Conservation (phyloP, 164 flowering plant species). For the Berberis vulgaris region DNA sequence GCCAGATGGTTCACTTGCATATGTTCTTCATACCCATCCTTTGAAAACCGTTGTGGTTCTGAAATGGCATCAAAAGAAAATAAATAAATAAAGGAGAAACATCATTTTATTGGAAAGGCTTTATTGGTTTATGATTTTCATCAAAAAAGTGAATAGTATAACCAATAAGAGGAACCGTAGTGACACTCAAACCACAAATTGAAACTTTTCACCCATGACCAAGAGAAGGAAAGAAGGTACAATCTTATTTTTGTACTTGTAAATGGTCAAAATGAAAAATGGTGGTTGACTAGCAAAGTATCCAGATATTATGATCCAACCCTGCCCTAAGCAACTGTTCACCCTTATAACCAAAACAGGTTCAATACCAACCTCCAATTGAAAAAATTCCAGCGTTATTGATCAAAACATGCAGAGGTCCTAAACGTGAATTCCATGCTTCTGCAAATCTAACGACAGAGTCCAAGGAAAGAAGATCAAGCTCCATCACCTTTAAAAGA, state of each 20-base stretch:
- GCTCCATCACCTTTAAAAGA: constrained; percentile 70
- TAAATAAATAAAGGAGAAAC: neutral
- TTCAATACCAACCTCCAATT: constrained; percentile 64
- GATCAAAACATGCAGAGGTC: constrained; percentile 80
- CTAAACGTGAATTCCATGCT: constrained; percentile 78
- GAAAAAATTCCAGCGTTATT: constrained; percentile 95
- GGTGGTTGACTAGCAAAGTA: neutral
- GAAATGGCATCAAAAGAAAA: constrained; percentile 8
- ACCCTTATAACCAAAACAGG: no score
- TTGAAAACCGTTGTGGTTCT: constrained; percentile 84
- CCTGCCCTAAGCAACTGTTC: no score
- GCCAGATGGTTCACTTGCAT: constrained; percentile 98
- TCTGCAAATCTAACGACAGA: constrained; percentile 80
- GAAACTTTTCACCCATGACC: no score
- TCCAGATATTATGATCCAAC: neutral
- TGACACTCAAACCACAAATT: no score
- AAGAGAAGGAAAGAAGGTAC: no score
- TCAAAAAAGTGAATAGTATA: no score
- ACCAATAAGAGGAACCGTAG: no score
- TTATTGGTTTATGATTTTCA: neutral
- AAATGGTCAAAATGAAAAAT: no score
- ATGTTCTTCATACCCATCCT: constrained; percentile 88
- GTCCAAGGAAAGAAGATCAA: constrained; percentile 88
- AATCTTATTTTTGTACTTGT: no score
- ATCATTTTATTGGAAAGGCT: neutral